Conservation (phyloP, 352 stramenopile genomes). For the Phytopythium delawarense region DNA sequence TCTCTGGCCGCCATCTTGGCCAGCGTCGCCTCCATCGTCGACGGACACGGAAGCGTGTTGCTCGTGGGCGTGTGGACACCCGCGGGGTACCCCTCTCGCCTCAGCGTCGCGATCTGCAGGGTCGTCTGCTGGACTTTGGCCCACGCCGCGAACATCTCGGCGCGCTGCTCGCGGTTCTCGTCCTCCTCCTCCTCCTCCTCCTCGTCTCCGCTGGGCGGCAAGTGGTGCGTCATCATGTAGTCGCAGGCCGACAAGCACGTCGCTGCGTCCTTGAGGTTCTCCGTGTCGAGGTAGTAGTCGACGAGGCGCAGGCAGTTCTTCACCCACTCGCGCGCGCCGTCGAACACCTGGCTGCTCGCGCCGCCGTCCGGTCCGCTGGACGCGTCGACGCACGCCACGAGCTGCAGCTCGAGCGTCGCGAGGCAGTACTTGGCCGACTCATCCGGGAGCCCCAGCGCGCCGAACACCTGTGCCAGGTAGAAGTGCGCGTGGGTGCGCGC, state of each 20-base stretch:
- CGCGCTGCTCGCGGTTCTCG: constrained; percentile 19
- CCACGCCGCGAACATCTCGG: constrained; percentile 47
- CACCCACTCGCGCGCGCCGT: constrained; percentile 44
- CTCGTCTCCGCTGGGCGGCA: background rate
- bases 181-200: constrained; percentile 10
- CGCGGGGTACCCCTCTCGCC: constrained; percentile 16
- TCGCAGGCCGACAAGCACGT: constrained; percentile 45
- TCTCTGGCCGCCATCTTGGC: constrained; percentile 4
- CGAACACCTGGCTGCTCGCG: constrained; percentile 6
- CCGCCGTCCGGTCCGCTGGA: constrained; percentile 4
- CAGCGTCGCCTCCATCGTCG: constrained; percentile 26
- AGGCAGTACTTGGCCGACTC: constrained; percentile 59
- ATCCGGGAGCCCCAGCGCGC: constrained; percentile 36
- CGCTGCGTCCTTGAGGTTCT: constrained; percentile 38
- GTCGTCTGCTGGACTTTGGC: constrained; percentile 43
- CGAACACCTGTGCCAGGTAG: constrained; percentile 71
- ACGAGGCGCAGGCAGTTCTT: constrained; percentile 52
- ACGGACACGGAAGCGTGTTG: constrained; percentile 14
- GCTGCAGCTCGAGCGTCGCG: constrained; percentile 58
- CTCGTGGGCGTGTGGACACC: background rate
- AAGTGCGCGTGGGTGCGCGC: constrained; percentile 54
- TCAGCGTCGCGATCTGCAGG: constrained; percentile 35
- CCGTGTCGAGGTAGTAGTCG: constrained; percentile 52
- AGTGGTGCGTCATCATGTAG: constrained; percentile 28
- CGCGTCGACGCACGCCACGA: constrained; percentile 16